Evolutionary conservation across 2,329 filamentous ascomycete genomes (phyloP).

Genomic region (Verticillium albo-atrum): DNA sequence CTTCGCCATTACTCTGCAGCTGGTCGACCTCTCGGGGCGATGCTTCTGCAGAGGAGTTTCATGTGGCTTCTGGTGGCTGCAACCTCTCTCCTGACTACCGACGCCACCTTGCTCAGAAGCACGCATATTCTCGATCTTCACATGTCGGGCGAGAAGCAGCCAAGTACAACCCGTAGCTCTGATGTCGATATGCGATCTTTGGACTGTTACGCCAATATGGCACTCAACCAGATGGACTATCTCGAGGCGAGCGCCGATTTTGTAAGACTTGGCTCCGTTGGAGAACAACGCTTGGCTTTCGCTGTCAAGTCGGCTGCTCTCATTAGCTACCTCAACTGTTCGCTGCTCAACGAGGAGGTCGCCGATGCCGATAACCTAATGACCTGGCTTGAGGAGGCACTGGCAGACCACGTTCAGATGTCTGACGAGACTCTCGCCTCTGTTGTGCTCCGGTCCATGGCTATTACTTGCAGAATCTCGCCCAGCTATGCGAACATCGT

Average conservation of each 20-base stretch:
- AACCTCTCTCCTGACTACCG: slow-evolving; percentile 67
- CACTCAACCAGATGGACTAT: slow-evolving; percentile 77
- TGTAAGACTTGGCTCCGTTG: slow-evolving; percentile 75
- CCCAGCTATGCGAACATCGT: slow-evolving; percentile 69
- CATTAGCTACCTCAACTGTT: slow-evolving; percentile 80
- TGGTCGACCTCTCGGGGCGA: slow-evolving; percentile 80
- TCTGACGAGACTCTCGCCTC: slow-evolving; percentile 71
- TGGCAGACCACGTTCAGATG: slow-evolving; percentile 79
- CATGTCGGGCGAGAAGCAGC: slow-evolving; percentile 50
- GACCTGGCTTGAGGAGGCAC: slow-evolving; percentile 78
- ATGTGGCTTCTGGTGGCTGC: slow-evolving; percentile 78
- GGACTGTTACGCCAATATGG: slow-evolving; percentile 65
- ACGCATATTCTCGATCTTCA: slow-evolving; percentile 70
- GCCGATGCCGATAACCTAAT: slow-evolving; percentile 76
- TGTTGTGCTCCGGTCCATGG: slow-evolving; percentile 75
- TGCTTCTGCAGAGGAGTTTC: slow-evolving; percentile 85
- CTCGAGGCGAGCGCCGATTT: slow-evolving; percentile 90
- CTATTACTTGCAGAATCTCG: slow-evolving; percentile 72
- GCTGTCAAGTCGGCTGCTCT: slow-evolving; percentile 80
- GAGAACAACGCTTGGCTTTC: slow-evolving; percentile 82
- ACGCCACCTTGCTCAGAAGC: slow-evolving; percentile 53
- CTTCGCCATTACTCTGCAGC: slow-evolving; percentile 75
- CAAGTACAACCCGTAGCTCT: slow-evolving; percentile 32
- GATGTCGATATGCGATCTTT: slow-evolving; percentile 53
- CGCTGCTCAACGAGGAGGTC: slow-evolving; percentile 73